Conservation (phyloP, 441 rosid species). For the Arabidopsis hybrid region DNA sequence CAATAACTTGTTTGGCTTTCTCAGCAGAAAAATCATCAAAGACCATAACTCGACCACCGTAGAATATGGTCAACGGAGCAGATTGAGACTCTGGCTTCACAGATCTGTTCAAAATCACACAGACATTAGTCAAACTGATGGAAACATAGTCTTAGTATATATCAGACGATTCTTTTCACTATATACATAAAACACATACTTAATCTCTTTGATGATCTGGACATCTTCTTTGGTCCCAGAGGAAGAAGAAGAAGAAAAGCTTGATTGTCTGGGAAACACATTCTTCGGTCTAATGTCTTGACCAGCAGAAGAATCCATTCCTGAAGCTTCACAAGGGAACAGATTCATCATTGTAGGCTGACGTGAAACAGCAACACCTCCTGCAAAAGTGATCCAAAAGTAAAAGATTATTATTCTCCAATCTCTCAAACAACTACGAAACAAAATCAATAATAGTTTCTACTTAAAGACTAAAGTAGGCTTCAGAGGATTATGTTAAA, state of each 20-base stretch:
- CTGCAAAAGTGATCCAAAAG: slow-evolving; percentile 44
- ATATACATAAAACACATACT: slow-evolving; percentile 43
- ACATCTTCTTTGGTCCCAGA: slow-evolving; percentile 47
- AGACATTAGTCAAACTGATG: slow-evolving; percentile 19
- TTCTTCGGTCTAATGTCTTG: slow-evolving; percentile 54
- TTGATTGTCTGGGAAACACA: slow-evolving; percentile 62
- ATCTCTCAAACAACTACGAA: neutral
- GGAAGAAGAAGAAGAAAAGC: slow-evolving; percentile 48
- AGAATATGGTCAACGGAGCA: slow-evolving; percentile 82
- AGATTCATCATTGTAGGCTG: slow-evolving; percentile 63
- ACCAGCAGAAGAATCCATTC: slow-evolving; percentile 32
- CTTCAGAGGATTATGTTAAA: neutral
- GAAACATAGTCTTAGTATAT: neutral
- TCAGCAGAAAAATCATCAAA: slow-evolving; percentile 69
- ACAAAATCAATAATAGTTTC: neutral
- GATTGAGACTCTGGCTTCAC: slow-evolving; percentile 48
- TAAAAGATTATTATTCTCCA: neutral
- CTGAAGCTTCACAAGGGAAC: slow-evolving; percentile 52
- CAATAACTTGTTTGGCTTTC: slow-evolving; percentile 76
- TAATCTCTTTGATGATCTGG: slow-evolving; percentile 45
- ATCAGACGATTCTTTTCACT: neutral
- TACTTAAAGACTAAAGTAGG: neutral
- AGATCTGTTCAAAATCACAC: slow-evolving; percentile 34
- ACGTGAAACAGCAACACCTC: slow-evolving; percentile 41
- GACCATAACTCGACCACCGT: slow-evolving; percentile 75